phyloP scores from a whole-genome alignment of 2,329 filamentous ascomycete genomes.

The Zymoseptoria tritici region DNA sequence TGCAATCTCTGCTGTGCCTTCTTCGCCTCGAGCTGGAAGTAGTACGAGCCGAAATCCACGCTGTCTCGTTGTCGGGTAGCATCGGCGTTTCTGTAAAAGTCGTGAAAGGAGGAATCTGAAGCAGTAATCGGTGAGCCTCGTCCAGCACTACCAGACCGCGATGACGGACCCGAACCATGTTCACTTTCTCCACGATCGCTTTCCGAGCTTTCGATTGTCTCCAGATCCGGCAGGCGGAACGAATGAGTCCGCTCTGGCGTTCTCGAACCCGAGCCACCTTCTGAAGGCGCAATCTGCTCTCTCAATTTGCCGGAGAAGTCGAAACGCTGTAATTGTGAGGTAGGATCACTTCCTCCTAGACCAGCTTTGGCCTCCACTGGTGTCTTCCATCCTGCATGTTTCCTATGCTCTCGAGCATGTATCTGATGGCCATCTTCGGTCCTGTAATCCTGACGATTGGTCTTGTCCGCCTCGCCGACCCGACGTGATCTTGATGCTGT shows the following conservation, averaged over 20 bases:
- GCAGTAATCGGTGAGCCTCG: slow-evolving; percentile 36
- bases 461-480: slow-evolving; percentile 56
- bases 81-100: slow-evolving; percentile 46
- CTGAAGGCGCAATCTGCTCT: slow-evolving; percentile 22
- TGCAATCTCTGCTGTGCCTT: slow-evolving; percentile 73
- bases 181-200: slow-evolving; percentile 20
- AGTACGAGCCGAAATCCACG: slow-evolving; percentile 68
- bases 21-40: slow-evolving; percentile 71
- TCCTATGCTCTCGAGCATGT: slow-evolving; percentile 26
- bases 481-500: slow-evolving; percentile 66
- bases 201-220: slow-evolving; percentile 55
- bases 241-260: slow-evolving; percentile 39
- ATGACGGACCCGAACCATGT: slow-evolving; percentile 36
- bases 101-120: slow-evolving; percentile 41
- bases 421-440: slow-evolving; percentile 46
- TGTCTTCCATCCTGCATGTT: slow-evolving; percentile 19
- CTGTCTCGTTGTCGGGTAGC: slow-evolving; percentile 53
- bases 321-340: slow-evolving; percentile 6
- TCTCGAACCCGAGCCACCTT: slow-evolving; percentile 30
- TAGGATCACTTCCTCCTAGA: slow-evolving; percentile 5
- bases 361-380: slow-evolving; percentile 4
- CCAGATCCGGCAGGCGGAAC: slow-evolving; percentile 54
- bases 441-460: slow-evolving; percentile 59
- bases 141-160: slow-evolving; percentile 34
- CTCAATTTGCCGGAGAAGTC: slow-evolving; percentile 18